These are phyloP conservation scores for Ricinus communis DNA, from an alignment of 345 rosid species.

Conservation along the genomic window DNA sequence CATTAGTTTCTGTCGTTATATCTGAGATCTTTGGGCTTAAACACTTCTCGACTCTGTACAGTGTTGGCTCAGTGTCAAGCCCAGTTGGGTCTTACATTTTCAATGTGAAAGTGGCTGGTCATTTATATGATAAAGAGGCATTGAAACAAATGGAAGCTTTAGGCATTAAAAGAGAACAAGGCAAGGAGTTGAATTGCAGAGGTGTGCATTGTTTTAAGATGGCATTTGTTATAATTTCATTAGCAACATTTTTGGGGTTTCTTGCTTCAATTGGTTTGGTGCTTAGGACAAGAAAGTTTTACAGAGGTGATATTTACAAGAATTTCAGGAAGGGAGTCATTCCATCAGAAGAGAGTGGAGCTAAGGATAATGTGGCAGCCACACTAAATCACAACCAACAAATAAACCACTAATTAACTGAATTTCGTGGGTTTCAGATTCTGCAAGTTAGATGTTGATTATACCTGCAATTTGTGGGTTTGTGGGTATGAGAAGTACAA, in stretches of 20 bases:
- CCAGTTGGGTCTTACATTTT: slow-evolving; percentile 25
- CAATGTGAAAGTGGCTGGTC: slow-evolving; percentile 25
- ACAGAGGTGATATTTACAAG: slow-evolving; percentile 21
- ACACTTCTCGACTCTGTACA: slow-evolving; percentile 24
- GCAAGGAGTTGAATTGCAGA: slow-evolving; percentile 8
- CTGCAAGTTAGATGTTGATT: too few relatives aligned
- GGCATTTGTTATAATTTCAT: slow-evolving; percentile 11
- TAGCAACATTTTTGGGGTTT: slow-evolving; percentile 12
- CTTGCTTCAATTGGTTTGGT: slow-evolving; percentile 22
- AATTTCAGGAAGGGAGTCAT: slow-evolving; percentile 13
- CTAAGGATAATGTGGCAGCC: too few relatives aligned
- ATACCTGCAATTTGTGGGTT: too few relatives aligned
- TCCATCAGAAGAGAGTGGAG: too few relatives aligned
- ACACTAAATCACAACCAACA: too few relatives aligned
- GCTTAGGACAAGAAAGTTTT: slow-evolving; percentile 19
- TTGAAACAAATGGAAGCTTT: slow-evolving; percentile 12
- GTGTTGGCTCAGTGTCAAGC: slow-evolving; percentile 20
- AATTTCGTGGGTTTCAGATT: too few relatives aligned
- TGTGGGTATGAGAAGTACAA: too few relatives aligned
- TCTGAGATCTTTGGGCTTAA: slow-evolving; percentile 28
- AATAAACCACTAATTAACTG: too few relatives aligned
- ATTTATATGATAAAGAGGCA: slow-evolving; percentile 25
- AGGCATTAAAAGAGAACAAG: slow-evolving; percentile 12
- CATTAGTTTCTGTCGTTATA: slow-evolving; percentile 19
- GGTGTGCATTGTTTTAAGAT: slow-evolving; percentile 15